Base-by-base conservation (phyloP, 257 asterid genomes). In the Lavandula angustifolia region DNA sequence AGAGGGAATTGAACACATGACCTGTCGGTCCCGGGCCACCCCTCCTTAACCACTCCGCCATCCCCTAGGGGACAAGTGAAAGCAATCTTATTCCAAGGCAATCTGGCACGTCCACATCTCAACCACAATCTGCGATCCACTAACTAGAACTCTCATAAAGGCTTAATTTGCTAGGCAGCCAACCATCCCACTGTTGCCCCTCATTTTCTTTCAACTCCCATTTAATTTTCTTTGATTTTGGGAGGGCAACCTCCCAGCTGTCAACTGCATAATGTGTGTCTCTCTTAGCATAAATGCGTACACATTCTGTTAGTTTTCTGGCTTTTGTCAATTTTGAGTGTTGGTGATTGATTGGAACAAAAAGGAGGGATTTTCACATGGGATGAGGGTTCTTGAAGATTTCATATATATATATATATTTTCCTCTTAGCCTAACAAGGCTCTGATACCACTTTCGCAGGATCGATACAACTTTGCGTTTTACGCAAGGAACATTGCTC, bases 71-170 rank as follows among this genome's bases (percentile, higher is more conserved):
- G 16, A 17, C 3, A 0, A 22, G n/a, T n/a, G 27, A 22, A 22
- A 22, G 27, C 27, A 22, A 22, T 22, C 27, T 22, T 22, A 22
- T 22, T 22, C 27, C 27, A 22, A 22, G 27, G 27, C 27, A 22
- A 59, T 18, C 22, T 3, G 42, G 27, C 11, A 10, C 48, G 12
- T 74, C 77, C 12, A 52, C 75, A 63, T 78, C 82, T 58, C 82
- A 78, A 78, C 82, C 48, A 59, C 51, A 52, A 78, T 51, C 83
- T 74, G 70, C 72, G 52, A 78, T 57, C 79, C 67, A 66, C 74
- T 70, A 73, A 58, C 73, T 54, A 22, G 27, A 72, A 0, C 16
- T 48, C 57, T 43, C 73, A 22, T 42, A 35, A 72, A 67, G 43
- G 29, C 7, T 17, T 22, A 1, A 33, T 4, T 13, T 10, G 9